Conservation (phyloP, 2,329 filamentous ascomycete genomes). For the Cladosporium halotolerans region DNA sequence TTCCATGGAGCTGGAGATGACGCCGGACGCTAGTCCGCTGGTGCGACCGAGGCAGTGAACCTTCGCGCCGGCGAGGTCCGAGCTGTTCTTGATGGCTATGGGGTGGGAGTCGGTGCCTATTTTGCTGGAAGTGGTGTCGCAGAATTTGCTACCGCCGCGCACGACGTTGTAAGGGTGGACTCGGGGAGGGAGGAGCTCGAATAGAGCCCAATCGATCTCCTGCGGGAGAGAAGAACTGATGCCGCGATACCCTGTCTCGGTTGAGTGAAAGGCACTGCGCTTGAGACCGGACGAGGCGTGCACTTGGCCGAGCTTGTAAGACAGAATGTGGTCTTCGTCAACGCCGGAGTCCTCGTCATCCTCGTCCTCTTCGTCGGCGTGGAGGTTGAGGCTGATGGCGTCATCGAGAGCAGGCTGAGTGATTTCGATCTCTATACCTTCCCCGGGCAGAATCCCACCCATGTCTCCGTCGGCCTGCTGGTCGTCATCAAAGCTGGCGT, state of each 20-base stretch:
- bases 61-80: conserved; percentile 62
- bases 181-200: conserved; percentile 68
- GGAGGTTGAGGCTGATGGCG: conserved; percentile 63
- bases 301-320: conserved; percentile 72
- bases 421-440: conserved; percentile 70
- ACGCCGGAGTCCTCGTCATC: conserved; percentile 70
- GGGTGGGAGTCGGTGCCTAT: conserved; percentile 34
- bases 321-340: conserved; percentile 71
- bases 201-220: conserved; percentile 93
- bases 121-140: conserved; percentile 16
- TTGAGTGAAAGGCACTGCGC: conserved; percentile 37
- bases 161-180: conserved; percentile 68
- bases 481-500: conserved; percentile 44
- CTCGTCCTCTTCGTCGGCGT: conserved; percentile 72
- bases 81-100: conserved; percentile 52
- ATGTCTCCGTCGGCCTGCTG: conserved; percentile 56
- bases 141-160: conserved; percentile 43
- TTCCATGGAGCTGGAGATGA: conserved; percentile 69
- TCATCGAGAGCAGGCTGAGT: conserved; percentile 83
- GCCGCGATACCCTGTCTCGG: conserved; percentile 37
- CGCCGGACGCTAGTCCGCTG: conserved; percentile 72
- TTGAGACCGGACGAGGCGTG: conserved; percentile 88
- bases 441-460: conserved; percentile 66
- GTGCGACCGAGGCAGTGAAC: conserved; percentile 89
- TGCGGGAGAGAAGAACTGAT: conserved; percentile 61